Conservation (phyloP, 345 rosid species). For the Gossypium australe region DNA sequence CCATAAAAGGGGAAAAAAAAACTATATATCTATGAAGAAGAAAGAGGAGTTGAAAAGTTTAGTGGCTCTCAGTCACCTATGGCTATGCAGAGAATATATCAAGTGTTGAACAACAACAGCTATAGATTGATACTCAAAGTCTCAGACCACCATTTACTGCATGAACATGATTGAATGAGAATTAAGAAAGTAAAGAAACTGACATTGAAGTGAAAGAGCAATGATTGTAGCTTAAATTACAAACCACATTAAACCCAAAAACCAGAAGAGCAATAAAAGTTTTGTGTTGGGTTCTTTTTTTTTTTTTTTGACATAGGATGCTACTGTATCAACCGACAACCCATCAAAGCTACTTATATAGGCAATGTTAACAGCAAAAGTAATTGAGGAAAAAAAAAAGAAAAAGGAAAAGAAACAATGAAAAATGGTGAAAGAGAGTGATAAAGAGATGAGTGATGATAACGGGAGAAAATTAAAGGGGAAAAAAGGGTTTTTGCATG, state of each 20-base stretch:
- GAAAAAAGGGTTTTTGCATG: too few species aligned
- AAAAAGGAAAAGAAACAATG: neutral
- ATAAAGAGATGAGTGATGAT: slow-evolving; percentile 8
- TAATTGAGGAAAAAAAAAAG: neutral
- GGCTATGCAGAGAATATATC: neutral
- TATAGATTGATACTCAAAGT: neutral
- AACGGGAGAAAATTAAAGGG: neutral
- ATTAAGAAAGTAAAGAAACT: neutral
- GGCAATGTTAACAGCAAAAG: neutral
- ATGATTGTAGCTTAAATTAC: neutral
- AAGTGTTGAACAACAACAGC: neutral
- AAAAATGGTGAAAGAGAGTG: slow-evolving; percentile 1
- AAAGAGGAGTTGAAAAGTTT: neutral
- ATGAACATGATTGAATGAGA: neutral
- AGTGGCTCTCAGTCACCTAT: neutral
- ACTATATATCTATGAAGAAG: neutral
- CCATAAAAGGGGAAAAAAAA: too few species aligned
- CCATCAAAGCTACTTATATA: neutral
- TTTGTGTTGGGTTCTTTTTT: neutral
- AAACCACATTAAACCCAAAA: slow-evolving; percentile 11
- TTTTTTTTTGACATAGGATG: slow-evolving; percentile 1
- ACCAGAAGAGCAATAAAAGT: neutral
- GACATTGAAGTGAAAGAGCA: slow-evolving; percentile 1
- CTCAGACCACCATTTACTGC: neutral
- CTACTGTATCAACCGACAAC: slow-evolving; percentile 4